Evolutionary conservation across 1,284 basidiomycete species (phyloP).

Genomic region (Sanghuangporus sanghuang): DNA sequence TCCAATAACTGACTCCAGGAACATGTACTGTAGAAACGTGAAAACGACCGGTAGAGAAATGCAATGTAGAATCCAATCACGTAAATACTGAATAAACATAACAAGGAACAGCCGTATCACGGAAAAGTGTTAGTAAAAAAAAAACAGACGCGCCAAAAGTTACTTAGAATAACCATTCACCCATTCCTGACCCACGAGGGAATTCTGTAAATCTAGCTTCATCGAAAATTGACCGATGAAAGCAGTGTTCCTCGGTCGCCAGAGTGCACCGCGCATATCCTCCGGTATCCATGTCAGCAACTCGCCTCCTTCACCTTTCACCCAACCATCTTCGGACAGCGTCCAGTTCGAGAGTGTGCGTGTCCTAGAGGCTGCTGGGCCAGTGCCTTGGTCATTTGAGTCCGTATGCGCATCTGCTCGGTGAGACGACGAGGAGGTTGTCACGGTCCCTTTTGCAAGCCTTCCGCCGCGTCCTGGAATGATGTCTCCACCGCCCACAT

Average conservation of each 20-base stretch:
- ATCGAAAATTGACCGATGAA: not conserved
- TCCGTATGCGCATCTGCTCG: not conserved
- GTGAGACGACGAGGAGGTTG: conserved; percentile 6
- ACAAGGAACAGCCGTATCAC: too few species aligned
- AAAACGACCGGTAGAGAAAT: too few species aligned
- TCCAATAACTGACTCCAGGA: too few species aligned
- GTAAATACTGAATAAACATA: too few species aligned
- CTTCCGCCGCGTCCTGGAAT: not conserved
- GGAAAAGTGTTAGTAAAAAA: too few species aligned
- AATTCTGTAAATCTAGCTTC: not conserved
- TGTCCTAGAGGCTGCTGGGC: not conserved
- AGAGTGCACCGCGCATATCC: not conserved
- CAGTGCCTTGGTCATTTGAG: not conserved
- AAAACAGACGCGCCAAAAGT: too few species aligned
- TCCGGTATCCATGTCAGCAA: not conserved
- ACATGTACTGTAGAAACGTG: too few species aligned
- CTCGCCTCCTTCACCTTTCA: not conserved
- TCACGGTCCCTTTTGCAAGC: conserved; percentile 8
- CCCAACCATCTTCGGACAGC: not conserved
- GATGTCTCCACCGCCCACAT: conserved; percentile 44
- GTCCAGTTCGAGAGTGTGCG: not conserved
- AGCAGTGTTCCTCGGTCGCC: not conserved
- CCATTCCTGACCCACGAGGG: not conserved
- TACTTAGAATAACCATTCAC: not conserved
- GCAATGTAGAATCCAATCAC: too few species aligned